Percentiles rank a stretch among this genome's conserved stretches.
phyloP scores from a whole-genome alignment of 1,284 basidiomycete species.

The Ustilago xerochloae region DNA sequence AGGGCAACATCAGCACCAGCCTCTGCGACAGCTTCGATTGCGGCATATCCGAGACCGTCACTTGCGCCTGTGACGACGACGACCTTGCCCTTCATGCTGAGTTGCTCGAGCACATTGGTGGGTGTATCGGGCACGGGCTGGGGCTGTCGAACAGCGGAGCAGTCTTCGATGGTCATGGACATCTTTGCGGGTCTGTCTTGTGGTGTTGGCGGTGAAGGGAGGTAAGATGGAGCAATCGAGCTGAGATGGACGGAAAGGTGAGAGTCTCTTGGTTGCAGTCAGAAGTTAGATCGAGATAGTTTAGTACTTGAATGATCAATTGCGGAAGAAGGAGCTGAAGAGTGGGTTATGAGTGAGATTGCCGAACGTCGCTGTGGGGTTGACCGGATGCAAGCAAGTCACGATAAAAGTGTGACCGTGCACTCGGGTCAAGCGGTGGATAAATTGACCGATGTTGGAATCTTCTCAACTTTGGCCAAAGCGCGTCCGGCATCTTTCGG shows the following conservation, averaged over 20 bases:
- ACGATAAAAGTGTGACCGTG: background rate
- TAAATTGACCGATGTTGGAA: background rate
- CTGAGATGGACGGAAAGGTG: background rate
- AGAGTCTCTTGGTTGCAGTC: no score
- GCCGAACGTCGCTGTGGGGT: background rate
- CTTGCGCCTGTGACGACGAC: conserved; percentile 64
- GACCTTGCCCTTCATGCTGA: conserved; percentile 65
- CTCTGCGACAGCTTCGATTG: conserved; percentile 65
- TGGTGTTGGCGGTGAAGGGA: background rate
- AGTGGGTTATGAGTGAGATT: no score
- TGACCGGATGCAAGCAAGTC: no score
- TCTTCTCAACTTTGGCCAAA: no score
- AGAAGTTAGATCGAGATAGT: no score
- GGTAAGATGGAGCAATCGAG: background rate
- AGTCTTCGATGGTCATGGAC: conserved; percentile 58
- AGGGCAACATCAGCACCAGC: conserved; percentile 65
- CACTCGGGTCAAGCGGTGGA: background rate
- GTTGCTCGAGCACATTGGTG: conserved; percentile 49
- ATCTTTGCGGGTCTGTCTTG: conserved; percentile 17
- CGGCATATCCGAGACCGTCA: conserved; percentile 66
- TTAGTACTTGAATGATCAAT: no score
- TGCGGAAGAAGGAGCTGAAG: no score
- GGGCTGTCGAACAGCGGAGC: conserved; percentile 41
- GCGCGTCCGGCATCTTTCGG: no score
- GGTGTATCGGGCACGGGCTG: conserved; percentile 44